Evolutionary conservation across 768 basidiomycete species (phyloP).

Genomic region (Roridomyces roridus): DNA sequence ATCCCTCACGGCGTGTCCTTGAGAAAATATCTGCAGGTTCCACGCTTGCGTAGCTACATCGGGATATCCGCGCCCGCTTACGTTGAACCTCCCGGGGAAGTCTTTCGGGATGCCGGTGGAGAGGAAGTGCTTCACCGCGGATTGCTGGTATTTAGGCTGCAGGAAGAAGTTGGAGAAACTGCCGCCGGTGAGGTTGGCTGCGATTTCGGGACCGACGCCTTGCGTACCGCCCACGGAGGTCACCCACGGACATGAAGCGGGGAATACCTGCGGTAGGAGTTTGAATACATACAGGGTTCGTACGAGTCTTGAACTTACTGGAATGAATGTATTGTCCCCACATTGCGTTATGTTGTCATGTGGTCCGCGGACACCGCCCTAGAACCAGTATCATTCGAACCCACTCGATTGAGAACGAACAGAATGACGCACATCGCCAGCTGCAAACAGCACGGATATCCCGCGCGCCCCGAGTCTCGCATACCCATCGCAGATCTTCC

Average conservation of each 20-base stretch:
- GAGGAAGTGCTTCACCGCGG: constrained; percentile 33
- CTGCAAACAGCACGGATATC: constrained; percentile 32
- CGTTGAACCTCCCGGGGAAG: constrained; percentile 12
- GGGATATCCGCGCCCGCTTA: constrained; percentile 26
- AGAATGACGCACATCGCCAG: constrained; percentile 3
- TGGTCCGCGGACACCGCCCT: constrained; percentile 4
- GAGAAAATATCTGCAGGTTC: not conserved
- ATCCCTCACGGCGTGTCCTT: not conserved
- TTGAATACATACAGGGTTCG: no score
- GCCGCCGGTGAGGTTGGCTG: constrained; percentile 32
- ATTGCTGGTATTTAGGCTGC: constrained; percentile 38
- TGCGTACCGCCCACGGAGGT: constrained; percentile 12
- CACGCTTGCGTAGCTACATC: constrained; percentile 17
- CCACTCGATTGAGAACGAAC: not conserved
- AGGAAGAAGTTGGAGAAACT: constrained; percentile 48
- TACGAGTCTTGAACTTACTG: no score
- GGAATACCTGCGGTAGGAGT: no score
- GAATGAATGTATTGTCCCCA: constrained; percentile 33
- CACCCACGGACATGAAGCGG: constrained; percentile 12
- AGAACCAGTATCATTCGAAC: not conserved
- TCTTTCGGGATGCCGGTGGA: not conserved
- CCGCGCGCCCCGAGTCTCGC: not conserved
- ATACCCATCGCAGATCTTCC: constrained; percentile 11
- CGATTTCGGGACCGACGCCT: constrained; percentile 8
- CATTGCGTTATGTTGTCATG: constrained; percentile 19